Evolutionary conservation across 148 eudicot genomes (phyloP).

Genomic region (Selenicereus undatus): DNA sequence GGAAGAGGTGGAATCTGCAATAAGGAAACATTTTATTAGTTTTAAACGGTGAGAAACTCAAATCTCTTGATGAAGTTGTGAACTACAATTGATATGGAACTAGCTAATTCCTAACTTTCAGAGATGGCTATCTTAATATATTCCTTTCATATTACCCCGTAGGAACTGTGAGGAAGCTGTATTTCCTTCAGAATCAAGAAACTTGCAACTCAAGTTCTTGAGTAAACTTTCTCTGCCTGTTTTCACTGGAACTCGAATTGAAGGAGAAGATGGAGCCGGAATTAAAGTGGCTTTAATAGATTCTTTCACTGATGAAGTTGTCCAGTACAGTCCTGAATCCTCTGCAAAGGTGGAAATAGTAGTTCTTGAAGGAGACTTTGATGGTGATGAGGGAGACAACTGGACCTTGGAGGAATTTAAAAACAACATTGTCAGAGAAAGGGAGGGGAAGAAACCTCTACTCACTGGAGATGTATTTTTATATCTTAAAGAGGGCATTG

Average conservation of each 20-base stretch:
- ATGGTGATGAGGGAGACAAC: slow-evolving; percentile 55
- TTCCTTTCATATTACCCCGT: slow-evolving; percentile 13
- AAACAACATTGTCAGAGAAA: slow-evolving; percentile 66
- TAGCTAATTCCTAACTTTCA: neutral
- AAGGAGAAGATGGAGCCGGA: slow-evolving; percentile 69
- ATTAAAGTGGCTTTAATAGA: slow-evolving; percentile 68
- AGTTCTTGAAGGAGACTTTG: slow-evolving; percentile 81
- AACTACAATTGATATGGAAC: neutral
- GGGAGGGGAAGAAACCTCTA: slow-evolving; percentile 76
- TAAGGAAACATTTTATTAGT: slow-evolving; percentile 55
- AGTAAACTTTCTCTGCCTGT: slow-evolving; percentile 74
- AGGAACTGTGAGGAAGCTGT: slow-evolving; percentile 63
- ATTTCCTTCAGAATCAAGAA: slow-evolving; percentile 49
- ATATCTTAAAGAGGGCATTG: slow-evolving; percentile 56
- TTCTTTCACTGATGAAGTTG: slow-evolving; percentile 43
- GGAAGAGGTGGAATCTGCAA: slow-evolving; percentile 88
- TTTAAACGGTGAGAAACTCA: slow-evolving; percentile 48
- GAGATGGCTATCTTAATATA: slow-evolving; percentile 3
- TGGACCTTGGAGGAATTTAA: slow-evolving; percentile 76
- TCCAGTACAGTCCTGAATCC: slow-evolving; percentile 47
- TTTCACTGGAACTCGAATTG: slow-evolving; percentile 90
- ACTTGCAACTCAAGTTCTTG: slow-evolving; percentile 57
- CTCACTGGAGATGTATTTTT: slow-evolving; percentile 52
- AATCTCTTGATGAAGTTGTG: slow-evolving; percentile 5
- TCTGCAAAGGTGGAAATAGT: slow-evolving; percentile 69